Evolutionary conservation across 2,329 filamentous ascomycete genomes (phyloP).

Genomic region (Didymella lethalis): DNA sequence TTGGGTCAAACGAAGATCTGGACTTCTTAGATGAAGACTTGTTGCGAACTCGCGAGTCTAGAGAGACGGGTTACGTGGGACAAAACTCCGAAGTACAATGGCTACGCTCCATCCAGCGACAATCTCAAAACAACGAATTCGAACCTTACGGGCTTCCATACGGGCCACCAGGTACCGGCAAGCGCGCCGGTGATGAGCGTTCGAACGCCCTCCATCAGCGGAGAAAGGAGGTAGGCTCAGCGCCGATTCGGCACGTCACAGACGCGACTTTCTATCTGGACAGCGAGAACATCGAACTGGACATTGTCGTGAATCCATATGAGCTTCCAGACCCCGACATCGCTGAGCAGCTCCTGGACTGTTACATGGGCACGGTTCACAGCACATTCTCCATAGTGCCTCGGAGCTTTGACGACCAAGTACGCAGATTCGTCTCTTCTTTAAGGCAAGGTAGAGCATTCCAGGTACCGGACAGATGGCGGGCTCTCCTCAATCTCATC

Average conservation of each 20-base stretch:
- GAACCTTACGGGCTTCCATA: slow-evolving; percentile 27
- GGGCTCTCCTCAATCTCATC: slow-evolving; percentile 52
- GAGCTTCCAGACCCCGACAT: slow-evolving; percentile 43
- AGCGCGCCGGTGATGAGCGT: slow-evolving; percentile 22
- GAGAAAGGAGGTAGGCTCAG: slow-evolving; percentile 15
- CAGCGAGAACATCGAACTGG: slow-evolving; percentile 38
- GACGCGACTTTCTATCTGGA: slow-evolving; percentile 49
- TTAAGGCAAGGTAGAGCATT: slow-evolving; percentile 19
- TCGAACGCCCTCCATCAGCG: slow-evolving; percentile 33
- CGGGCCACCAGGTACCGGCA: slow-evolving; percentile 31
- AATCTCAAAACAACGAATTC: slow-evolving; percentile 20
- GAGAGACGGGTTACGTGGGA: slow-evolving; percentile 47
- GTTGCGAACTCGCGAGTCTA: slow-evolving; percentile 36
- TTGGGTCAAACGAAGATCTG: slow-evolving; percentile 42
- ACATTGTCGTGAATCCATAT: slow-evolving; percentile 36
- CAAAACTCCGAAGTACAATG: slow-evolving; percentile 48
- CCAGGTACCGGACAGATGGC: slow-evolving; percentile 39
- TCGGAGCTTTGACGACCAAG: slow-evolving; percentile 31
- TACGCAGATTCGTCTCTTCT: slow-evolving; percentile 28
- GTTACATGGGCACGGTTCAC: slow-evolving; percentile 50
- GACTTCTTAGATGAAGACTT: slow-evolving; percentile 44
- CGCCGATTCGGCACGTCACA: slow-evolving; percentile 29
- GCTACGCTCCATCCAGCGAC: slow-evolving; percentile 41
- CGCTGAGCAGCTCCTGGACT: slow-evolving; percentile 45
- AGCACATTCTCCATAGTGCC: slow-evolving; percentile 44